phyloP scores from a whole-genome alignment of 345 rosid species.

The Gossypium ekmanianum region DNA sequence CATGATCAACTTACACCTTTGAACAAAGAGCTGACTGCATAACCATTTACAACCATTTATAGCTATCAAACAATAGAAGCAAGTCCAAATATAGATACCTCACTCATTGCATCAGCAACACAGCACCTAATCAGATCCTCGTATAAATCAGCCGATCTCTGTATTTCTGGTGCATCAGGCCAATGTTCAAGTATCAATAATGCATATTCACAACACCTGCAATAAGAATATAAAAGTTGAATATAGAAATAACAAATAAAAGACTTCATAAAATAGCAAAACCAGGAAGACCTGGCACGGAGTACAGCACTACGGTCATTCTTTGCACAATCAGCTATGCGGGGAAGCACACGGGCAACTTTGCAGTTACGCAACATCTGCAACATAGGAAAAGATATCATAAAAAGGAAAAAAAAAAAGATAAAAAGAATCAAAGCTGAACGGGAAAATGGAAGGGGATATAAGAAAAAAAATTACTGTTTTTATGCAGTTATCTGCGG shows the following conservation, averaged over 20 bases:
- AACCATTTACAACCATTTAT: background rate
- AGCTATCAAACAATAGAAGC: background rate
- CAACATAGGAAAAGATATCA: conserved; percentile 21
- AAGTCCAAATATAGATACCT: conserved; percentile 44
- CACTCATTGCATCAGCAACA: conserved; percentile 99
- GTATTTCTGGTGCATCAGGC: conserved; percentile 99
- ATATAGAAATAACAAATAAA: conserved; percentile 14
- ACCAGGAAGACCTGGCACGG: conserved; percentile 69
- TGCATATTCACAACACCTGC: conserved; percentile 98
- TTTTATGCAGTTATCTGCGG: conserved; percentile 98
- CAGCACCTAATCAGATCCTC: conserved; percentile 90
- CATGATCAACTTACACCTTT: background rate
- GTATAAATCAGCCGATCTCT: conserved; percentile 78
- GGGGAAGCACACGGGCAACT: conserved; percentile 88
- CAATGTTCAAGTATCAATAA: conserved; percentile 85
- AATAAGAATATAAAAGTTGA: conserved; percentile 16
- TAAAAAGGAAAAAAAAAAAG: background rate
- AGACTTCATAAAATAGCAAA: conserved; percentile 17
- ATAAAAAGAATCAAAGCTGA: background rate
- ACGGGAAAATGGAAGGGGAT: background rate
- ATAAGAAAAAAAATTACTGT: conserved; percentile 45
- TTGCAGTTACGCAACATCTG: conserved; percentile 98
- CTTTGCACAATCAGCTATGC: conserved; percentile 86
- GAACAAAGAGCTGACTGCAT: conserved; percentile 4
- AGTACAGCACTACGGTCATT: conserved; percentile 83